phyloP scores from a whole-genome alignment of 2,329 filamentous ascomycete species.

The Sclerotinia trifoliorum region DNA sequence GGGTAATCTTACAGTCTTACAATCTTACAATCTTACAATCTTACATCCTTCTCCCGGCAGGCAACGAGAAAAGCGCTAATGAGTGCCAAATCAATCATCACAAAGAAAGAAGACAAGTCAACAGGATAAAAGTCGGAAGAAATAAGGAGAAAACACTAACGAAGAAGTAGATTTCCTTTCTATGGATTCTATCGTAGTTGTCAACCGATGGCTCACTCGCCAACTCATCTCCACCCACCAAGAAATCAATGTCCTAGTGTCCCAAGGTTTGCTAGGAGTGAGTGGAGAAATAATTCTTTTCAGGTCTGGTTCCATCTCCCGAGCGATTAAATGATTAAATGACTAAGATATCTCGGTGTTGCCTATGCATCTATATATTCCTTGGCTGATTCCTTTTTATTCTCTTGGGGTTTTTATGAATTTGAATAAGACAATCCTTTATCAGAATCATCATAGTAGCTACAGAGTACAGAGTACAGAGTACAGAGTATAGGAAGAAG shows the following conservation, averaged over 20 bases:
- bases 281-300: not conserved
- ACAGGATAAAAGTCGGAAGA: not conserved
- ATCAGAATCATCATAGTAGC: too few relatives aligned
- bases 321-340: not conserved
- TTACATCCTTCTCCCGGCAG: not conserved
- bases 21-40: too few relatives aligned
- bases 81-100: not conserved
- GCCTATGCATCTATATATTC: not conserved
- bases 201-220: not conserved
- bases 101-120: not conserved
- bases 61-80: not conserved
- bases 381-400: not conserved
- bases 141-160: not conserved
- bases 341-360: not conserved
- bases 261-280: not conserved
- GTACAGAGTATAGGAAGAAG: too few relatives aligned
- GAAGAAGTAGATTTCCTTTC: not conserved
- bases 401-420: not conserved
- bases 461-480: too few relatives aligned
- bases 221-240: conserved; percentile 1
- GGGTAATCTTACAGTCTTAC: not conserved
- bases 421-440: too few relatives aligned
- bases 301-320: not conserved
- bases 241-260: not conserved
- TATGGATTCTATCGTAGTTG: too few relatives aligned